Evolutionary conservation across 2,329 filamentous ascomycete genomes (phyloP).

Genomic region (Penicillium sp.): DNA sequence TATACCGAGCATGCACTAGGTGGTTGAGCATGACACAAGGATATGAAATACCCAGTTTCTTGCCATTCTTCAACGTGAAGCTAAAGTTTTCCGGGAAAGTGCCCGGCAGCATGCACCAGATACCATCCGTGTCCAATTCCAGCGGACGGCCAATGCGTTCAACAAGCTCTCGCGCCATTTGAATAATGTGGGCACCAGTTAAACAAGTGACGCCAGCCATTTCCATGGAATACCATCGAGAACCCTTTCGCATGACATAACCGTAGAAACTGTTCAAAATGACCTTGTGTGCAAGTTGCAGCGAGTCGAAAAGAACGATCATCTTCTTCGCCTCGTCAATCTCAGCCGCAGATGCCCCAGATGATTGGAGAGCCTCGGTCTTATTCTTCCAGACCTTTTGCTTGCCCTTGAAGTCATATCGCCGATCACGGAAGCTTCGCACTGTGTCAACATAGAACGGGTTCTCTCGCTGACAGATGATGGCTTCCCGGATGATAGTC

Average conservation of each 20-base stretch:
- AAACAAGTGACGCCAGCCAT: slow-evolving; percentile 99
- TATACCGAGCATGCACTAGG: slow-evolving; percentile 90
- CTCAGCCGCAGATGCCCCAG: slow-evolving; percentile 73
- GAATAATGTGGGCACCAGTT: slow-evolving; percentile 94
- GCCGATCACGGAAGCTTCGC: slow-evolving; percentile 90
- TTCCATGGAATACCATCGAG: slow-evolving; percentile 98
- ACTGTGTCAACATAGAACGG: slow-evolving; percentile 98
- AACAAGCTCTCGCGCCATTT: slow-evolving; percentile 89
- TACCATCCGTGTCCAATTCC: slow-evolving; percentile 96
- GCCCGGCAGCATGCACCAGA: slow-evolving; percentile 98
- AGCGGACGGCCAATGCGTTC: slow-evolving; percentile 90
- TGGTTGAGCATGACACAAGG: slow-evolving; percentile 99
- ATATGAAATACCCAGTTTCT: slow-evolving; percentile 95
- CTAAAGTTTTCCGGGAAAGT: slow-evolving; percentile 96
- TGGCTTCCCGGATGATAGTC: slow-evolving; percentile 90
- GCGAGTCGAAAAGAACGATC: slow-evolving; percentile 92
- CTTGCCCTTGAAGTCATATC: slow-evolving; percentile 98
- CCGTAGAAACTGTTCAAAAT: slow-evolving; percentile 99
- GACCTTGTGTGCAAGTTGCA: slow-evolving; percentile 97
- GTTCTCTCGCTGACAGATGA: slow-evolving; percentile 97
- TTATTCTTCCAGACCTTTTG: slow-evolving; percentile 99
- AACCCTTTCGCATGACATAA: slow-evolving; percentile 99
- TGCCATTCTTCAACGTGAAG: slow-evolving; percentile 93
- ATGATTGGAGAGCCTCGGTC: slow-evolving; percentile 79
- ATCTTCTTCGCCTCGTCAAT: slow-evolving; percentile 98